These are phyloP conservation scores for Dalechampia spathulata DNA, from an alignment of 441 rosid species.

Conservation along the genomic window DNA sequence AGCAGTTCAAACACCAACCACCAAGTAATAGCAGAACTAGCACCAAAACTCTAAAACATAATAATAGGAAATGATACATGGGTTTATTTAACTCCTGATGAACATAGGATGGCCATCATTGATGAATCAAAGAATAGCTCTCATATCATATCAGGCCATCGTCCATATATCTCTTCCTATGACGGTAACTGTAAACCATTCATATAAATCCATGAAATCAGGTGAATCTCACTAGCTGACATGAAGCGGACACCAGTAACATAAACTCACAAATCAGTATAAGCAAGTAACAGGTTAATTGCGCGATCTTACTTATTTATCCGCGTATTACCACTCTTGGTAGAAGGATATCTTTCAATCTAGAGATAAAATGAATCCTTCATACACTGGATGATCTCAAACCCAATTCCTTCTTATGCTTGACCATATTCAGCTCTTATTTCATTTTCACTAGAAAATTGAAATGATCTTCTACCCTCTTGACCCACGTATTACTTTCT, in stretches of 20 bases:
- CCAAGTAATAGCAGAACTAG: conserved; percentile 1
- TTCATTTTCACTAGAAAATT: conserved; percentile 7
- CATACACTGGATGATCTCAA: too few relatives aligned
- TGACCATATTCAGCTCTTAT: too few relatives aligned
- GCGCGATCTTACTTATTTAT: too few relatives aligned
- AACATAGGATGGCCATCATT: conserved; percentile 2
- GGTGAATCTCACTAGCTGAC: conserved; percentile 12
- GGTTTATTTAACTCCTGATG: conserved; percentile 3
- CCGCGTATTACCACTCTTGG: too few relatives aligned
- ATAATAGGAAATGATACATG: conserved; percentile 7
- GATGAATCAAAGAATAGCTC: conserved; percentile 7
- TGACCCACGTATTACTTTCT: conserved; percentile 19
- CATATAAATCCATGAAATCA: conserved; percentile 16
- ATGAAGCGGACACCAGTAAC: too few relatives aligned
- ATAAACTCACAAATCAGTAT: too few relatives aligned
- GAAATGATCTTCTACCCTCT: conserved; percentile 17
- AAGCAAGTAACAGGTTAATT: too few relatives aligned
- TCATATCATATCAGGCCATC: conserved; percentile 6
- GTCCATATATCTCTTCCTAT: conserved; percentile 2
- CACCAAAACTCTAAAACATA: conserved; percentile 5
- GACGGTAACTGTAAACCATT: conserved; percentile 12
- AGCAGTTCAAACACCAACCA: not conserved
- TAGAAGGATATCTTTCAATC: too few relatives aligned
- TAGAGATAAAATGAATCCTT: too few relatives aligned
- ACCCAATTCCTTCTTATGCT: too few relatives aligned